phyloP scores from a whole-genome alignment of 148 eudicot genomes.

The Dysphania ambrosioides region DNA sequence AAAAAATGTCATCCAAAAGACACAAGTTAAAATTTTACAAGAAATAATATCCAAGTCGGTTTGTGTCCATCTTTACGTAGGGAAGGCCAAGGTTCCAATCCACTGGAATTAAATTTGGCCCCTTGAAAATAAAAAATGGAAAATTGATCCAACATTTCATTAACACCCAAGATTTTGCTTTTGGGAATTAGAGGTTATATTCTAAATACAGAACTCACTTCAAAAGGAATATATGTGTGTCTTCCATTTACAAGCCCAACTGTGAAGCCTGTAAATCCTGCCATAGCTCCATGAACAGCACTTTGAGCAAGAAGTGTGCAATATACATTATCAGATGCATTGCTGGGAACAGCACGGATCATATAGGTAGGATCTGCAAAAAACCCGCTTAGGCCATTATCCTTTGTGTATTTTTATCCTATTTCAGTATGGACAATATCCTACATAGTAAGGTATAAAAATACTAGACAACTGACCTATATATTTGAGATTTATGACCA shows the following conservation, averaged over 20 bases:
- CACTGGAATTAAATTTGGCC: background rate
- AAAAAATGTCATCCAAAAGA: background rate
- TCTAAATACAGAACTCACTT: conserved; percentile 48
- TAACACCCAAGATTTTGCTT: background rate
- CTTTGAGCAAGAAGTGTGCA: conserved; percentile 99
- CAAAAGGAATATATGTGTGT: conserved; percentile 84
- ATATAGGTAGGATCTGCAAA: conserved; percentile 93
- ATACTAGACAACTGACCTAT: conserved; percentile 54
- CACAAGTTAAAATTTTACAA: background rate
- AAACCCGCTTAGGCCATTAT: conserved; percentile 23
- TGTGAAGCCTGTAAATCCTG: conserved; percentile 91
- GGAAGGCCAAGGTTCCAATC: background rate
- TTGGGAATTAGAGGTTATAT: background rate
- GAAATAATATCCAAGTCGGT: background rate
- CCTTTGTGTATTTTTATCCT: background rate
- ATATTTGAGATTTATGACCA: conserved; percentile 68
- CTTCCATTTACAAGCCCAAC: conserved; percentile 90
- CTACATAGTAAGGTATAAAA: background rate
- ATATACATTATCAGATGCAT: conserved; percentile 89
- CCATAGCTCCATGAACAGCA: conserved; percentile 97
- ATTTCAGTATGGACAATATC: conserved; percentile 1
- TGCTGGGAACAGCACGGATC: conserved; percentile 98
- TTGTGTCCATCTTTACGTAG: background rate
- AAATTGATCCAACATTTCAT: background rate
- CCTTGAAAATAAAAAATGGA: background rate